Evolutionary conservation across 108 stramenopile species (phyloP).

Genomic region (Skeletonema potamos): DNA sequence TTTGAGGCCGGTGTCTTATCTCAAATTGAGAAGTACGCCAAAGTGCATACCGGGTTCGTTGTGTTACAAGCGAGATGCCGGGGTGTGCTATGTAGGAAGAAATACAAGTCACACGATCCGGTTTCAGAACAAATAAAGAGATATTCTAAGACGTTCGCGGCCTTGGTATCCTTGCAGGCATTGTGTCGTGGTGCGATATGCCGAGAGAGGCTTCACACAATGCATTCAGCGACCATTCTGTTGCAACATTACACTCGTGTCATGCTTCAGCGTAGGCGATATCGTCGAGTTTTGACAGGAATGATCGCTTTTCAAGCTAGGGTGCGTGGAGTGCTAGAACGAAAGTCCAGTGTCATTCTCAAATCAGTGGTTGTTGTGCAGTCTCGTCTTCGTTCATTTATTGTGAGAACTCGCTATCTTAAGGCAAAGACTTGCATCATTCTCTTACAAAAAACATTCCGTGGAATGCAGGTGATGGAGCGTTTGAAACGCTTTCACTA

Average conservation of each 20-base stretch:
- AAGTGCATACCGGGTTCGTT: slow-evolving; percentile 1
- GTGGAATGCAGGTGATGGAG: background rate
- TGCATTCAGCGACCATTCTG: background rate
- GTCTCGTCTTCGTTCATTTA: background rate
- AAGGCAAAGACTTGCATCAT: background rate
- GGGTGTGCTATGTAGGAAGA: slow-evolving; percentile 11
- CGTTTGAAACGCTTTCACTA: background rate
- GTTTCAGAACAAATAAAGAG: background rate
- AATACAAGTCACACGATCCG: background rate
- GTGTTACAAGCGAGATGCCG: slow-evolving; percentile 10
- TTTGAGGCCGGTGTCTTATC: background rate
- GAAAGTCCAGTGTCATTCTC: background rate
- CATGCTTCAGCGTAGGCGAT: slow-evolving; percentile 1
- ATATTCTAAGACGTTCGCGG: slow-evolving; percentile 4
- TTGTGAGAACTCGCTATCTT: background rate
- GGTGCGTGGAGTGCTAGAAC: background rate
- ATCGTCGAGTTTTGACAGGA: background rate
- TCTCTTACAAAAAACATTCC: background rate
- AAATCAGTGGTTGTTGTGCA: background rate
- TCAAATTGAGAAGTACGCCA: slow-evolving; percentile 8
- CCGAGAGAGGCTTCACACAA: background rate
- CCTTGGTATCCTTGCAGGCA: slow-evolving; percentile 16
- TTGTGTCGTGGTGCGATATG: slow-evolving; percentile 10
- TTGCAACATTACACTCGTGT: slow-evolving; percentile 2
- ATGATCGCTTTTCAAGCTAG: slow-evolving; percentile 11